Conservation (phyloP, 2,329 filamentous ascomycete genomes). For the Coniella lustricola region DNA sequence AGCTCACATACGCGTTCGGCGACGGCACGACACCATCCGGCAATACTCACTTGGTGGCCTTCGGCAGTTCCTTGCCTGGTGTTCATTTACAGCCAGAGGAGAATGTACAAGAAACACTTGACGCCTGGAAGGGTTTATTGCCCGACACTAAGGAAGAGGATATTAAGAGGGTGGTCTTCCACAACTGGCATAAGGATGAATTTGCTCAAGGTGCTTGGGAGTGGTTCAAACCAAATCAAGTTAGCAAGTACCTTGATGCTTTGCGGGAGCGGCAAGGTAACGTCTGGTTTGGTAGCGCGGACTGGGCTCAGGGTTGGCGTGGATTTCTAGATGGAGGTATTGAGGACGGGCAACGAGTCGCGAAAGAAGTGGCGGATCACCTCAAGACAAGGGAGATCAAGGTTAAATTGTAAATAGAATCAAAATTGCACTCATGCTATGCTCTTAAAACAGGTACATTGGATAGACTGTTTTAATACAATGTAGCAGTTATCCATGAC, state of each 20-base stretch:
- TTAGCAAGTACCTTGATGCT: slow-evolving; percentile 9
- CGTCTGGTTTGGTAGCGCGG: slow-evolving; percentile 11
- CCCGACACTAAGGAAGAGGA: slow-evolving; percentile 5
- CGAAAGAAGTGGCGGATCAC: slow-evolving; percentile 9
- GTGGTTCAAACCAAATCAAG: slow-evolving; percentile 12
- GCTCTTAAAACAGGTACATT: no score
- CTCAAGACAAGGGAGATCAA: not conserved
- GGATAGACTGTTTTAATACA: no score
- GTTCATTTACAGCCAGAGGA: slow-evolving; percentile 39
- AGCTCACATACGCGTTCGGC: slow-evolving; percentile 35
- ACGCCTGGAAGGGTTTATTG: slow-evolving; percentile 6
- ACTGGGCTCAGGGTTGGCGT: slow-evolving; percentile 15
- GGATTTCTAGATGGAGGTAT: slow-evolving; percentile 12
- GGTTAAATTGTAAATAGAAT: not conserved
- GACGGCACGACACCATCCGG: slow-evolving; percentile 38
- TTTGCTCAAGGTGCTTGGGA: slow-evolving; percentile 11
- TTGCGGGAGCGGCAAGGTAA: slow-evolving; percentile 7
- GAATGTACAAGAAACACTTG: slow-evolving; percentile 24
- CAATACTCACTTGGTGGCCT: slow-evolving; percentile 41
- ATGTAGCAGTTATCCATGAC: no score
- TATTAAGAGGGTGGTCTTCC: slow-evolving; percentile 23
- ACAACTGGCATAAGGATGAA: slow-evolving; percentile 14
- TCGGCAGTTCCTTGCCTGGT: slow-evolving; percentile 29
- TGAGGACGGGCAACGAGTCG: slow-evolving; percentile 12
- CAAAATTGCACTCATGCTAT: no score